phyloP scores from a whole-genome alignment of 768 basidiomycete genomes.

The Rhizopogon vesiculosus region DNA sequence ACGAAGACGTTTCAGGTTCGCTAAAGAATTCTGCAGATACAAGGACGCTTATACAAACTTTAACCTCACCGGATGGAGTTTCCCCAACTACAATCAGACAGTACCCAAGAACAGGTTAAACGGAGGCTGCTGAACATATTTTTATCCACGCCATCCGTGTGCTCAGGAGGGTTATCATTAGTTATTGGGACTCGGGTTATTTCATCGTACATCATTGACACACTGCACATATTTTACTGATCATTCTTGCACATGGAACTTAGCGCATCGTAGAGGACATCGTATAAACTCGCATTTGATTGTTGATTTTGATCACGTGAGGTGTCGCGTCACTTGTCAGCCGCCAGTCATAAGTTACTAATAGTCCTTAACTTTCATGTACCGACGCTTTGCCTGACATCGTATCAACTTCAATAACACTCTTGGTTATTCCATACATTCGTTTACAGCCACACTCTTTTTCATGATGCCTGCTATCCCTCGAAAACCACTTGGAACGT shows the following conservation, averaged over 20 bases:
- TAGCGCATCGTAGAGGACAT: neutral
- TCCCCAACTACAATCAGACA: constrained; percentile 38
- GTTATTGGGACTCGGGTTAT: neutral
- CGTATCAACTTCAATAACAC: constrained; percentile 18
- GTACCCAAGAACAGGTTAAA: constrained; percentile 55
- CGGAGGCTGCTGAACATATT: constrained; percentile 21
- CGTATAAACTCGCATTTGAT: neutral
- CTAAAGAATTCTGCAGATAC: constrained; percentile 24
- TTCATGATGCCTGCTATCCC: no score
- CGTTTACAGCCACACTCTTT: no score
- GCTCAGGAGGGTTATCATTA: neutral
- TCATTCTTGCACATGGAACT: neutral
- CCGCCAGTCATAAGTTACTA: constrained; percentile 13
- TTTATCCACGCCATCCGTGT: neutral
- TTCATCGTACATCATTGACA: neutral
- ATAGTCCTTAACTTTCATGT: constrained; percentile 1
- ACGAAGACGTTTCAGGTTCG: neutral
- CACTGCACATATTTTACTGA: neutral
- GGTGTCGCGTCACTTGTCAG: constrained; percentile 19
- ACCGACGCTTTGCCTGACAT: constrained; percentile 13
- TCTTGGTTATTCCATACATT: neutral
- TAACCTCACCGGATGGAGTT: constrained; percentile 40
- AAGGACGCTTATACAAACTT: constrained; percentile 40
- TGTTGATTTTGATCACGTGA: constrained; percentile 28
- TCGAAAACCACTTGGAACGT: no score